Percentiles rank a stretch among this genome's conserved stretches.
These are phyloP conservation scores for Boletus fagicola DNA, from an alignment of 768 basidiomycete genomes.

Conservation along the genomic window DNA sequence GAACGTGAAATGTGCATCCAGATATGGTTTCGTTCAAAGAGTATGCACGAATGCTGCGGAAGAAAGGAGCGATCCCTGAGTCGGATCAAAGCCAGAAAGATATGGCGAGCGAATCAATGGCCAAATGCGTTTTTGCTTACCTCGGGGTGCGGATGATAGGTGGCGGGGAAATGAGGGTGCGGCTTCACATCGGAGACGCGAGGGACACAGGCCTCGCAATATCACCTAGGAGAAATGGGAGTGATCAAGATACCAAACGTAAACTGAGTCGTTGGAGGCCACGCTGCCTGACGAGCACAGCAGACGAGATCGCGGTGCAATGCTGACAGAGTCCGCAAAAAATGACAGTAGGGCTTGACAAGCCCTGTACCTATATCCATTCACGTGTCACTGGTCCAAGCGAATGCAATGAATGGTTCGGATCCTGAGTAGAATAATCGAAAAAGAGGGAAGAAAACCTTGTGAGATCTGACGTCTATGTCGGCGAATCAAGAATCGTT, in stretches of 20 bases:
- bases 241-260: constrained; percentile 23
- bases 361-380: neutral
- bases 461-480: neutral
- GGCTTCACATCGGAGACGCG: constrained; percentile 10
- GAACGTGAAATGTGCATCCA: constrained; percentile 6
- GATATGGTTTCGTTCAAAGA: constrained; percentile 13
- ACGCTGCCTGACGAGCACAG: constrained; percentile 13
- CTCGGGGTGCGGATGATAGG: constrained; percentile 2
- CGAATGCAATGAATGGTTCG: neutral
- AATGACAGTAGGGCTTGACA: neutral
- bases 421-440: neutral
- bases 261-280: constrained; percentile 24
- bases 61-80: constrained; percentile 22
- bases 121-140: constrained; percentile 12
- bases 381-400: neutral
- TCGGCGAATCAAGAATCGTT: neutral
- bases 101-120: constrained; percentile 8
- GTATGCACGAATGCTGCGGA: constrained; percentile 9
- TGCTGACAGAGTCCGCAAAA: neutral
- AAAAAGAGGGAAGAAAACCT: neutral
- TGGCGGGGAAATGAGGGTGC: constrained; percentile 8
- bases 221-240: constrained; percentile 13
- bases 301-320: neutral
- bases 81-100: constrained; percentile 26
- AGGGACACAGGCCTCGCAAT: constrained; percentile 5